These are phyloP conservation scores for Myxozyma monticola DNA, from an alignment of 805 yeast genomes.

Conservation along the genomic window DNA sequence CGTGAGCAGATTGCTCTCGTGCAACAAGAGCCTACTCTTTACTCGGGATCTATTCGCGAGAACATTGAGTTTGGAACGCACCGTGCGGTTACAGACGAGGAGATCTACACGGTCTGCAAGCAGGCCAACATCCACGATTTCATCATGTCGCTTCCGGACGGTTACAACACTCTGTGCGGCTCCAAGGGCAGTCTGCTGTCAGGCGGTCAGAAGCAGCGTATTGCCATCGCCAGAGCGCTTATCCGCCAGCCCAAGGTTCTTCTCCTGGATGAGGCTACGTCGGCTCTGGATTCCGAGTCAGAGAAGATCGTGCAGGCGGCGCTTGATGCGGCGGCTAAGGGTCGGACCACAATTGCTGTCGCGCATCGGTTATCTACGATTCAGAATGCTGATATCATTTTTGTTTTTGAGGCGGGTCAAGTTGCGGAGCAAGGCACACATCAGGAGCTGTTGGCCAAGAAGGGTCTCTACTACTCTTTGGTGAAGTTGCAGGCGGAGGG, in stretches of 20 bases:
- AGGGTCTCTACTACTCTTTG: conserved; percentile 43
- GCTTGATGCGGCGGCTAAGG: conserved; percentile 55
- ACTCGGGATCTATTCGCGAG: conserved; percentile 77
- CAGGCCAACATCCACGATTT: conserved; percentile 56
- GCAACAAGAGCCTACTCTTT: conserved; percentile 58
- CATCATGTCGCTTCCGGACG: conserved; percentile 53
- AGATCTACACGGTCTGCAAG: conserved; percentile 45
- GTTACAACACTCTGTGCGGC: conserved; percentile 53
- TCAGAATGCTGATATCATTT: conserved; percentile 52
- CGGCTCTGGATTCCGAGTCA: conserved; percentile 57
- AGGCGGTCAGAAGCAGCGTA: conserved; percentile 66
- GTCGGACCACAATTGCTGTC: conserved; percentile 71
- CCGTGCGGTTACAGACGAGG: conserved; percentile 43
- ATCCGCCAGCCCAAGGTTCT: conserved; percentile 58
- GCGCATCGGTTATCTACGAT: conserved; percentile 72
- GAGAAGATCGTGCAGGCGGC: conserved; percentile 67
- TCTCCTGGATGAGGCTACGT: conserved; percentile 59
- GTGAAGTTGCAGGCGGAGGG: conserved; percentile 40
- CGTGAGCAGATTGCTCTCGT: conserved; percentile 60
- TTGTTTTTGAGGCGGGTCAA: conserved; percentile 54
- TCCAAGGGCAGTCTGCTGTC: conserved; percentile 53
- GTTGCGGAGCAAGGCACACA: conserved; percentile 55
- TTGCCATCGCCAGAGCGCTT: conserved; percentile 64
- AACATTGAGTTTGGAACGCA: conserved; percentile 53
- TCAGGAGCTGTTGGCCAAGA: conserved; percentile 42